Evolutionary conservation across 2,329 filamentous ascomycete genomes (phyloP), one percentile per base, ranked within the genome.

Genomic region (Lachnellula willkommii): DNA sequence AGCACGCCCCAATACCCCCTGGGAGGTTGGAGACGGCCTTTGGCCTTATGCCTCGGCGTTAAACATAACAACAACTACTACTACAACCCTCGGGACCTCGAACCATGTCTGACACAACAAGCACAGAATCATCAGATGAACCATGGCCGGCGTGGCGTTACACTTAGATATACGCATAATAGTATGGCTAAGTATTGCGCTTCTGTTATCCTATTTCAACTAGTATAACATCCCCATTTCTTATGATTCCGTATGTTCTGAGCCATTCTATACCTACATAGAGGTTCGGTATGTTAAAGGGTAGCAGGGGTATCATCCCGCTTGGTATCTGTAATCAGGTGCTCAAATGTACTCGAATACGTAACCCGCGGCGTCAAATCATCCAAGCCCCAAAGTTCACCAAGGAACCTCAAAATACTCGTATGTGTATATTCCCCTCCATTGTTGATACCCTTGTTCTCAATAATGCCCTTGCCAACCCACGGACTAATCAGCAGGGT

Each of bases 371-470:
- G 56, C 24, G 63, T 66, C 53, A 68, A 57, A 37, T 55, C 56
- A 5, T 66, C 65, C 48, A 68, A 37, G 1, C 56, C 72, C 71
- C 73, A 78, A 20, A 77, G 69, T 50, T 76, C 69, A 26, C 71
- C 68, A 24, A 77, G 61, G 24, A 72, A 74, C 54, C 70, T 71
- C 11, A 77, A 65, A 48, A 77, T 74, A 4, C 71, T 74, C 3
- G 74, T 75, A 52, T 75, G 74, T 3, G 71, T 73, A 62, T 77
- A 78, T 37, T 75, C 71, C 20, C 71, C 72, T 2, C 66, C 65
- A 8, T 68, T 62, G 52, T 74, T 72, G 15, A 35, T 53, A 7
- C 71, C 73, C 51, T 67, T 65, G 15, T 71, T 69, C 65, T 78
- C 74, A 7, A 77, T 68, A 1, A 68, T 17, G 0, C 71, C 75